A percentile compares a stretch with the other conserved stretches of the same genome.
Conservation (phyloP, 1,284 basidiomycete genomes). For the Spongiforma sp. region DNA sequence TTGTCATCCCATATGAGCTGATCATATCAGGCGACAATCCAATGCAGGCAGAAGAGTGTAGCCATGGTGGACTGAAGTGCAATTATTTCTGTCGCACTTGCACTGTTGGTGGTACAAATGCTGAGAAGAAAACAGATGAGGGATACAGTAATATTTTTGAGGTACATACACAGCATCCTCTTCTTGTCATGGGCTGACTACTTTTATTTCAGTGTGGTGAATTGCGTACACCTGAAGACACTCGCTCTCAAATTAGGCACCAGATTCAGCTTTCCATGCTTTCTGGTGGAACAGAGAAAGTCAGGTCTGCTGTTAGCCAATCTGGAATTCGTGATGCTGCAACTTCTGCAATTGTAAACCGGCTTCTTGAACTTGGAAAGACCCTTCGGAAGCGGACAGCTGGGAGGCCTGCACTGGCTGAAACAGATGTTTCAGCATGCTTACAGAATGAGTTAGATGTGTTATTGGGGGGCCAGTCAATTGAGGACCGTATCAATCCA, state of each 20-base stretch:
- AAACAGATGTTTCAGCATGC: conserved; percentile 7
- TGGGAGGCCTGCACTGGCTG: neutral
- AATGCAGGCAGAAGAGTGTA: conserved; percentile 42
- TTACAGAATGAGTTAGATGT: conserved; percentile 13
- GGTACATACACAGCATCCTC: neutral
- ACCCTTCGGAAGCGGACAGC: neutral
- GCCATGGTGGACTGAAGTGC: conserved; percentile 33
- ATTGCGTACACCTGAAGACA: neutral
- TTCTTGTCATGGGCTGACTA: neutral
- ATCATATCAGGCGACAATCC: conserved; percentile 40
- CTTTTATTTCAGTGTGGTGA: conserved; percentile 1
- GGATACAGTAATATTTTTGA: neutral
- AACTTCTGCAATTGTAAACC: neutral
- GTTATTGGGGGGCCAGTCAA: conserved; percentile 4
- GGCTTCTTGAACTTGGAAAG: conserved; percentile 11
- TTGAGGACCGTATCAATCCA: conserved; percentile 19
- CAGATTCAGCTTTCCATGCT: conserved; percentile 2
- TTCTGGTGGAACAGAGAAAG: conserved; percentile 13
- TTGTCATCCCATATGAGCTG: conserved; percentile 29
- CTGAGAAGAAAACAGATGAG: conserved; percentile 20
- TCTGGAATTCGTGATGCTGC: conserved; percentile 11
- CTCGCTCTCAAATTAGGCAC: neutral
- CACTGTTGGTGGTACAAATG: conserved; percentile 32
- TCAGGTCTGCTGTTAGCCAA: conserved; percentile 6
- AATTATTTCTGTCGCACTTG: conserved; percentile 40